Percentiles rank a stretch among this genome's conserved stretches.
Evolutionary conservation across 2,329 filamentous ascomycete species (phyloP).

Genomic region (Gremmenia infestans): DNA sequence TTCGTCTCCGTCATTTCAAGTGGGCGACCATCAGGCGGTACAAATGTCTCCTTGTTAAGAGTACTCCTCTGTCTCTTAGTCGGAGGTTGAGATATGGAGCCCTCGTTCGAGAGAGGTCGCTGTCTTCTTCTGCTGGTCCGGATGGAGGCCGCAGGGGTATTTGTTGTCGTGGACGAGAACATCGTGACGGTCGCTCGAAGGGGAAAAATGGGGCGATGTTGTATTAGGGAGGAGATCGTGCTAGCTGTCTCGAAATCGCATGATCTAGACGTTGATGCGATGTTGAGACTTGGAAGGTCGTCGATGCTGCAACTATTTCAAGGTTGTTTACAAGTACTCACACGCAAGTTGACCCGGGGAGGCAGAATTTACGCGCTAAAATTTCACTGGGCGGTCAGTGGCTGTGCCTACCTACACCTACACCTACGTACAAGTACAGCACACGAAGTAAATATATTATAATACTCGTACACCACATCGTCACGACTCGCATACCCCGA

Average conservation of each 20-base stretch:
- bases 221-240: background rate
- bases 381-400: too few relatives aligned
- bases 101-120: conserved; percentile 53
- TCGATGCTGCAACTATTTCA: background rate
- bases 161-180: conserved; percentile 53
- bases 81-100: conserved; percentile 51
- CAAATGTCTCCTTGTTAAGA: conserved; percentile 52
- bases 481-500: too few relatives aligned
- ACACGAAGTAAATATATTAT: too few relatives aligned
- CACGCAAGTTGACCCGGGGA: background rate
- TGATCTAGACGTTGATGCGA: background rate
- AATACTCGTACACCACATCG: too few relatives aligned
- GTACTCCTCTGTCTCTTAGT: conserved; percentile 58
- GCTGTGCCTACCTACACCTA: too few relatives aligned
- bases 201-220: background rate
- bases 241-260: conserved; percentile 2
- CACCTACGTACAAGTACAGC: too few relatives aligned
- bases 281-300: background rate
- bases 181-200: conserved; percentile 33
- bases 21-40: conserved; percentile 38
- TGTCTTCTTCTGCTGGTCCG: conserved; percentile 55
- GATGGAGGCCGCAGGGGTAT: conserved; percentile 50
- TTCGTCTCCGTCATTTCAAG: conserved; percentile 55
- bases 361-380: background rate
- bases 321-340: background rate